These are phyloP conservation scores for Pestalotiopsis fici DNA, from an alignment of 2,329 filamentous ascomycete genomes.

Conservation along the genomic window DNA sequence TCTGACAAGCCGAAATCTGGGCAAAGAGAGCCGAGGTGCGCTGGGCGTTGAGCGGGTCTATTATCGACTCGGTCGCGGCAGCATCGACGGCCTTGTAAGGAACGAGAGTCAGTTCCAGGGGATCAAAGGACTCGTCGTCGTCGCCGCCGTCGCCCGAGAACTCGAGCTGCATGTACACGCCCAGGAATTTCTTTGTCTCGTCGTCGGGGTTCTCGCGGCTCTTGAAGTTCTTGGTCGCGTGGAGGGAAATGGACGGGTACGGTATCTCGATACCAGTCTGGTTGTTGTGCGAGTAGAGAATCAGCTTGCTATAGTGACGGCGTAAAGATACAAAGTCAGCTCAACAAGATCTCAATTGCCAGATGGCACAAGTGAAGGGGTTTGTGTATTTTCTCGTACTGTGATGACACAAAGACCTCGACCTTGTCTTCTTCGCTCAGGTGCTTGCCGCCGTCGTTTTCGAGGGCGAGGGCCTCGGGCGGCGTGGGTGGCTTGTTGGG, in stretches of 20 bases:
- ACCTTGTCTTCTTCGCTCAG: constrained; percentile 44
- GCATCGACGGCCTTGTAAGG: constrained; percentile 44
- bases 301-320: constrained; percentile 48
- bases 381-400: constrained; percentile 39
- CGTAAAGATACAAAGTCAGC: neutral
- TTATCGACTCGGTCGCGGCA: constrained; percentile 12
- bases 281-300: constrained; percentile 61
- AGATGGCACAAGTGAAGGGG: neutral
- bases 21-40: constrained; percentile 58
- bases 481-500: constrained; percentile 25
- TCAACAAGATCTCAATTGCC: no score
- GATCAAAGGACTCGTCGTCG: constrained; percentile 64
- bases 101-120: constrained; percentile 68
- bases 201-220: constrained; percentile 35
- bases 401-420: constrained; percentile 60
- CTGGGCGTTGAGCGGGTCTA: constrained; percentile 27
- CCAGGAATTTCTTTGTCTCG: constrained; percentile 39
- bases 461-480: constrained; percentile 32
- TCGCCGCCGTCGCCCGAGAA: constrained; percentile 59
- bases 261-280: constrained; percentile 67
- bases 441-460: constrained; percentile 28
- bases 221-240: constrained; percentile 67
- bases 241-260: constrained; percentile 74
- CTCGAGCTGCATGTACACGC: constrained; percentile 69
- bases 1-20: constrained; percentile 73